Base-by-base conservation (phyloP, 2,329 filamentous ascomycete genomes). In the Neonectria magnoliae region DNA sequence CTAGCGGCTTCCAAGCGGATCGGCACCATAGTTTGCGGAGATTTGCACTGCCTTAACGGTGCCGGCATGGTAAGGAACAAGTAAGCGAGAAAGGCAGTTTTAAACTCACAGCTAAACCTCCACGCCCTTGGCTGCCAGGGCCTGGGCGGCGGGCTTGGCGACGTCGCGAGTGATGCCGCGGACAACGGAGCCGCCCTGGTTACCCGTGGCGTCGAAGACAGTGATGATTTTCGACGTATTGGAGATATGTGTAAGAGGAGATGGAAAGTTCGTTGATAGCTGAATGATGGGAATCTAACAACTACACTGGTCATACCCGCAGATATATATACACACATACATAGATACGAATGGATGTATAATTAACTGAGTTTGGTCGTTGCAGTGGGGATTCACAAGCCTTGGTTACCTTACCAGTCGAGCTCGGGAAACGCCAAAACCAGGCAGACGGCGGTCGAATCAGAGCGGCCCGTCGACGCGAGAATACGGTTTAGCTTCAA, bases 151-250 rank as follows among this genome's bases (percentile, higher is more conserved):
- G 0, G 77, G 75, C 66, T 82, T 83, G 31, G 73, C 74, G 1
- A 75, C 70, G 71, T 84, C 79, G 18, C 84, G 80, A 4, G 83
- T 86, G 61, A 86, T 75, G 50, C 77, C 84, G 2, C 83, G 65
- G 60, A 85, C 77, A 29, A 86, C 81, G 36, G 82, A 83, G 38
- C 81, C 81, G 45, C 84, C 84, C 71, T 87, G 84, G 65, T 80
- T 79, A 60, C 83, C 83, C 3, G 83, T 85, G 57, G 81, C 82
- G 27, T 83, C 83, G 54, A 84, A 84, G n/a, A 83, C 80, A 14
- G 79, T 77, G 22, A 81, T 67, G 52, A 80, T 73, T 63, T 80
- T 80, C 69, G 81, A 80, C 77, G 79, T 77, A 51, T 36, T 53
- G 57, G 6, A 20, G n/a, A 11, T 42, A 8, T 20, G 7, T 42